Evolutionary conservation across 2,329 filamentous ascomycete genomes (phyloP), one percentile per base, ranked within the genome.

Genomic region (Dactylellina cionopaga): DNA sequence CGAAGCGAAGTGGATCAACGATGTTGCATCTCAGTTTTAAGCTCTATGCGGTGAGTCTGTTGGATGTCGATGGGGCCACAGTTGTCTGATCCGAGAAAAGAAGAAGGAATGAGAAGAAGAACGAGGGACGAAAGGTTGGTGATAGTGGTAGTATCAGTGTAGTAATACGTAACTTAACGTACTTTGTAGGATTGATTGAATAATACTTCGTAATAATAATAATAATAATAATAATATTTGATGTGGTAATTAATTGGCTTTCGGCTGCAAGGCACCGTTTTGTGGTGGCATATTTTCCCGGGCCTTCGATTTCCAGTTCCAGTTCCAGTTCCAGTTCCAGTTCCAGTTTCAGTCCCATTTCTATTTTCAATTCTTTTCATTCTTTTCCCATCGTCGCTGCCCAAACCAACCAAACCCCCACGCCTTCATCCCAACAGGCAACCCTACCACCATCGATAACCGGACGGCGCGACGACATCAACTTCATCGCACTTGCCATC

Each of bases 221-320:
- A 17, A 17, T 19, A 17, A 15, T 19, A 29, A 22, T 52, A n/a
- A 10, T 27, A 29, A 29, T 49, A 17, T 25, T 49, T 9, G 13
- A 25, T 49, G n/a, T 17, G 19, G 4, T 41, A n/a, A 13, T 41
- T 11, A 11, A 13, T 6, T 15, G 17, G 29, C 27, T 33, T 43
- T 43, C 58, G 58, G 58, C 31, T 63, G 58, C 58, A 63, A 63
- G 58, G 58, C 58, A 52, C 58, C 44, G 24, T 52, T 63, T 58
- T 19, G 13, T 31, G n/a, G n/a, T n/a, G n/a, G n/a, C n/a, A n/a
- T n/a, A n/a, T n/a, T n/a, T n/a, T n/a, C n/a, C n/a, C n/a, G n/a
- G n/a, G n/a, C n/a, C n/a, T n/a, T n/a, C n/a, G n/a, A n/a, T n/a
- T n/a, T n/a, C n/a, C n/a, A n/a, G n/a, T n/a, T n/a, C n/a, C n/a